Evolutionary conservation across 768 basidiomycete genomes (phyloP), one percentile per base, ranked within the genome.

Genomic region (Sporobolomyces phaffii): DNA sequence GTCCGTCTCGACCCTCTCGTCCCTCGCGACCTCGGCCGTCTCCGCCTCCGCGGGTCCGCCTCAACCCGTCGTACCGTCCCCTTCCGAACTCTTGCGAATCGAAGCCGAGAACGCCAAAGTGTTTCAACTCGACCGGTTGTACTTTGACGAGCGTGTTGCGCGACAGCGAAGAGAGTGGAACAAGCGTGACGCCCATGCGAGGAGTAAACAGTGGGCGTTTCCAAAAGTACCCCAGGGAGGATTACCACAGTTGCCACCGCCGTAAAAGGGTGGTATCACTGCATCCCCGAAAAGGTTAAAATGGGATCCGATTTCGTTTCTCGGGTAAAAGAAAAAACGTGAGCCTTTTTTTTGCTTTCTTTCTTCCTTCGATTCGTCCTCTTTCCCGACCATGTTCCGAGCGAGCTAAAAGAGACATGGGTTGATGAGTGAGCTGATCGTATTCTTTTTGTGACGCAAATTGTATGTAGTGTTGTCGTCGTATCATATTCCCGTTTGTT

Each of bases 181-280:
- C 40, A 49, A 56, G 41, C 53, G 40, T 36, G 70, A 72, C n/a
- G 70, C 70, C 31, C 52, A 62, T 40, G 45, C 52, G 50, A 40
- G 70, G 29, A 40, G 50, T 5, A 26, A 14, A 33, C 28, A 5
- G 31, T 53, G 53, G 62, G 51, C 34, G 24, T 64, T 72, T n/a
- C 70, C 70, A 24, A 64, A 51, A 18, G 62, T 48, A 33, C 70
- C 70, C 26, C 36, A 26, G 11, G 65, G 65, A 45, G 56, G 56
- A 13, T 44, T 57, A n/a, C 54, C 54, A 28, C 43, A 28, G 11
- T 31, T 40, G 17, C 18, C 28, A 41, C n/a, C 9, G 17, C 38
- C n/a, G n/a, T n/a, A n/a, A 45, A n/a, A 45, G 24, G 22, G 44
- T 20, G 44, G 44, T 13, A 45, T n/a, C 20, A 10, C 10, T 45